Base-by-base conservation (phyloP, 1,284 basidiomycete species). In the Ustilago tritici region DNA sequence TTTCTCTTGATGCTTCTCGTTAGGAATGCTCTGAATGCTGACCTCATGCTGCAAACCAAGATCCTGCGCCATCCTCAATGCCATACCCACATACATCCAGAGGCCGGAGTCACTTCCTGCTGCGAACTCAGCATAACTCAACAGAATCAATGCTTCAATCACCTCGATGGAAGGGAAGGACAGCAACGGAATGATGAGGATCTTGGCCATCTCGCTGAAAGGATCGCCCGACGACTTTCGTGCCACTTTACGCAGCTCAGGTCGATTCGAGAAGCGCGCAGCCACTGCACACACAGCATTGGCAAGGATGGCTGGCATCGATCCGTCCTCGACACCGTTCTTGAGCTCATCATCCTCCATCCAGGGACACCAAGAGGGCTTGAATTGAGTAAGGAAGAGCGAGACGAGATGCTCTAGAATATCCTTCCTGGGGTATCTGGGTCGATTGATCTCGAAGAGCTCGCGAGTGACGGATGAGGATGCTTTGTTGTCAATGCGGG, bases 61-160 rank as follows among this genome's bases (percentile, higher is more conserved):
- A 62, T 82, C 80, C 36, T 74, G 75, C 3, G 80, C 73, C 80
- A 82, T 82, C 28, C 80, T 66, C 14, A 80, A 61, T 11, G 73
- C 77, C 80, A 82, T 82, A 15, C 80, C 80, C 19, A 79, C 71
- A 41, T 81, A 82, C 80, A 82, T 82, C 80, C 80, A 82, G 8
- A 82, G 61, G 6, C 80, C 80, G 4, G 79, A 75, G 36, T 82
- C 80, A 58, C 77, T 74, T 12, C 80, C 80, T 2, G 80, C 79
- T 5, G 76, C 80, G 36, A 82, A 82, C 49, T 82, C 80, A 34
- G 80, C 66, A 35, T 81, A 80, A 61, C 76, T 79, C 43, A 82
- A 65, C 52, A 82, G 23, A 43, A 81, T 70, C 23, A 82, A 70
- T n/a, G 75, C 72, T 38, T 82, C 79, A 38, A 82, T 78, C 32